phyloP scores from a whole-genome alignment of 1,284 basidiomycete species.

The Cryptococcus jaspeensis region DNA sequence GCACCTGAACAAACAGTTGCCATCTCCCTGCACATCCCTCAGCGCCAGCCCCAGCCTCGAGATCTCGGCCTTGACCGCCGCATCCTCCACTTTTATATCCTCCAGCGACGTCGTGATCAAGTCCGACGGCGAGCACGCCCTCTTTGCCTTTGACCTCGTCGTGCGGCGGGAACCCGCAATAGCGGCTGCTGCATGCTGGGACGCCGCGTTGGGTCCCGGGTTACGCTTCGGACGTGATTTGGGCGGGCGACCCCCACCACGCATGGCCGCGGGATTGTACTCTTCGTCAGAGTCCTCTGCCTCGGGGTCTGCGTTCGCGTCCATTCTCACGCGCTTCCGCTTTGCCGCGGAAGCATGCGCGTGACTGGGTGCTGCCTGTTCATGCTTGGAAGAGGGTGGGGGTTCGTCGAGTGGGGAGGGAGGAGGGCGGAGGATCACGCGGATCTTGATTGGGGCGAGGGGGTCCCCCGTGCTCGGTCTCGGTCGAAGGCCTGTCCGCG shows the following conservation, averaged over 20 bases:
- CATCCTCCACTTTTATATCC: constrained; percentile 16
- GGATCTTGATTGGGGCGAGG: too few relatives aligned
- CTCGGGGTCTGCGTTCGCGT: not conserved
- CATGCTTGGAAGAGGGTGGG: not conserved
- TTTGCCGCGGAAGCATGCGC: too few relatives aligned
- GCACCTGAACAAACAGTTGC: constrained; percentile 46
- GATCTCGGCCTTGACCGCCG: constrained; percentile 16
- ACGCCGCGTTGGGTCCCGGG: not conserved
- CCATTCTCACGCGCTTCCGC: too few relatives aligned
- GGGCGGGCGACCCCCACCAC: not conserved
- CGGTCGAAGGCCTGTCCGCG: too few relatives aligned
- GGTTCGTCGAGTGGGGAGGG: not conserved
- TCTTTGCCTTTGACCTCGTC: constrained; percentile 16
- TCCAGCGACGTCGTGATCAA: constrained; percentile 17
- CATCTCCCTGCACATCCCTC: constrained; percentile 46
- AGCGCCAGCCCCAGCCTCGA: constrained; percentile 31
- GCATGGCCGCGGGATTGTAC: not conserved
- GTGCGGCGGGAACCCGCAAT: constrained; percentile 1
- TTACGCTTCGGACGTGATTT: not conserved
- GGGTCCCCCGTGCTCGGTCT: too few relatives aligned
- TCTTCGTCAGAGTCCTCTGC: not conserved
- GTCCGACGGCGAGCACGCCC: constrained; percentile 16
- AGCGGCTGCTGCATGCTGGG: not conserved
- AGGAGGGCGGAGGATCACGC: not conserved
- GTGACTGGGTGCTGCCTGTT: too few relatives aligned